These are phyloP conservation scores for Pichia sp. DNA, from an alignment of 1,139 yeast species.

Conservation along the genomic window DNA sequence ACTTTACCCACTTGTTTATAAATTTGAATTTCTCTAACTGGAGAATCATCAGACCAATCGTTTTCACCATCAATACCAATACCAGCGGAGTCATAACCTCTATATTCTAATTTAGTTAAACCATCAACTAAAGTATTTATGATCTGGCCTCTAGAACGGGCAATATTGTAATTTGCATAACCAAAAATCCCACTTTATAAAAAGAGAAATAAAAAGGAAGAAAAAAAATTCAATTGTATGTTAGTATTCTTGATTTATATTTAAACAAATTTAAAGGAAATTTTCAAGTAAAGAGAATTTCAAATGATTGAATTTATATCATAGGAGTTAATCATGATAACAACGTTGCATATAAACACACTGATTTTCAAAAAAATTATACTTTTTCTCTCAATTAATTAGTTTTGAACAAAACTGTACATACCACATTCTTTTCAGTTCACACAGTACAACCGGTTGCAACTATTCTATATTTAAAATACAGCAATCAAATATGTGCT, in stretches of 20 bases:
- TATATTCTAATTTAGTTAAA: conserved; percentile 85
- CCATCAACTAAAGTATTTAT: conserved; percentile 87
- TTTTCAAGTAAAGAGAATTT: too few species aligned
- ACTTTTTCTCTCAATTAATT: too few species aligned
- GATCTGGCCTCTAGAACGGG: conserved; percentile 87
- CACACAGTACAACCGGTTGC: too few species aligned
- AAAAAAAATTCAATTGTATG: neutral
- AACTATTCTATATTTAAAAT: too few species aligned
- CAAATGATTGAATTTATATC: too few species aligned
- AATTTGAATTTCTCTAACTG: conserved; percentile 42
- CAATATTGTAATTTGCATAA: conserved; percentile 91
- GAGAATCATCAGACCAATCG: conserved; percentile 39
- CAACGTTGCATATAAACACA: too few species aligned
- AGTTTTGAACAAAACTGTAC: too few species aligned
- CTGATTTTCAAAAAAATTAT: too few species aligned
- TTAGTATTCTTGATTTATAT: neutral
- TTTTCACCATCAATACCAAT: conserved; percentile 89
- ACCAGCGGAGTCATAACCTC: conserved; percentile 98
- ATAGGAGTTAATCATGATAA: too few species aligned
- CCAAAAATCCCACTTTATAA: conserved; percentile 86
- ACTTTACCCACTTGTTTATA: conserved; percentile 93
- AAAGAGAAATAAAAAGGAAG: neutral
- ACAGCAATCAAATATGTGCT: too few species aligned
- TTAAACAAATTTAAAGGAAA: too few species aligned
- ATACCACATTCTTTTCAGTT: too few species aligned